Conservation (phyloP, 306 rosid genomes). For the Echinosophora koreensis region DNA sequence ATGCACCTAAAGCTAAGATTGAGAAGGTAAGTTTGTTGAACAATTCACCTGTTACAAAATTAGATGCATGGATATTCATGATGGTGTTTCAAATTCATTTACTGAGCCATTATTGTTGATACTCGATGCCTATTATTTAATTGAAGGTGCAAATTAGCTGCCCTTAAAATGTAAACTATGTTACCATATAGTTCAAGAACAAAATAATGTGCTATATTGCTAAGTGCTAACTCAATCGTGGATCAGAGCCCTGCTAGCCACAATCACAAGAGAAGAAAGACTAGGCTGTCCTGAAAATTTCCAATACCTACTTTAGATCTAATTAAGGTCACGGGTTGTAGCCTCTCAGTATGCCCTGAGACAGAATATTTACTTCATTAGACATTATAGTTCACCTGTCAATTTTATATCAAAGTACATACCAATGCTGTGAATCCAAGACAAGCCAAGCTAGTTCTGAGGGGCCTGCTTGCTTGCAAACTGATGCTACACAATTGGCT, state of each 20-base stretch:
- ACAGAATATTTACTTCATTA: constrained; percentile 20
- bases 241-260: neutral
- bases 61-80: neutral
- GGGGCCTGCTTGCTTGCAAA: constrained; percentile 30
- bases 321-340: constrained; percentile 23
- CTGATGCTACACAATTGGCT: constrained; percentile 37
- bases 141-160: neutral
- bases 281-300: constrained; percentile 23
- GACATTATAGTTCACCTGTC: constrained; percentile 30
- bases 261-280: constrained; percentile 31
- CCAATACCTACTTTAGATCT: constrained; percentile 8
- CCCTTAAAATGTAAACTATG: constrained; percentile 7
- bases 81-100: neutral
- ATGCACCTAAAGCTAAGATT: neutral
- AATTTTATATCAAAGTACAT: neutral
- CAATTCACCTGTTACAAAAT: neutral
- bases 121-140: neutral
- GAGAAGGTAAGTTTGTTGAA: neutral
- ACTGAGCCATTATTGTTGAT: neutral
- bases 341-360: neutral
- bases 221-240: constrained; percentile 12
- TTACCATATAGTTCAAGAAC: neutral
- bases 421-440: constrained; percentile 30
- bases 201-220: constrained; percentile 20
- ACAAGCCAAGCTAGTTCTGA: neutral